A percentile compares a stretch with the other conserved stretches of the same genome.
phyloP scores from a whole-genome alignment of 2,329 filamentous ascomycete species.

The Mariannaea elegans region DNA sequence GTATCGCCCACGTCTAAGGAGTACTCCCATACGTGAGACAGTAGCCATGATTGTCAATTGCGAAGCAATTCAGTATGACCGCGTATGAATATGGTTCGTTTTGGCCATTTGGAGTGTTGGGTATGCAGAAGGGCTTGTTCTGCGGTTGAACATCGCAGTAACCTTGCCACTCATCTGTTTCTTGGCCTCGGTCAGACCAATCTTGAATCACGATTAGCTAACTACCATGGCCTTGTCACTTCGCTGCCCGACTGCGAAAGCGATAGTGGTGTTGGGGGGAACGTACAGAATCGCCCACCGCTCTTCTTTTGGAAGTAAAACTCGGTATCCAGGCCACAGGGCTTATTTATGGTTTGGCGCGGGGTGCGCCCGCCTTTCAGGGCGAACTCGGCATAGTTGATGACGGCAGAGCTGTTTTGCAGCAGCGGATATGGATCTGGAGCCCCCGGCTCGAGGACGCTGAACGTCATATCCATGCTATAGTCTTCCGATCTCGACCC shows the following conservation, averaged over 20 bases:
- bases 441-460: too few species aligned
- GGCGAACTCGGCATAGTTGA: too few species aligned
- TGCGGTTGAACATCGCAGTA: constrained; percentile 1
- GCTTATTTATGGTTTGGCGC: not conserved
- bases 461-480: too few species aligned
- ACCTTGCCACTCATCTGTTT: not conserved
- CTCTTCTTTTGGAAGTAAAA: constrained; percentile 5
- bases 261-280: not conserved
- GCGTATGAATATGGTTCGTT: constrained; percentile 4
- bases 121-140: not conserved
- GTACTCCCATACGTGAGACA: not conserved
- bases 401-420: too few species aligned
- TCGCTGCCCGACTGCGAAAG: too few species aligned
- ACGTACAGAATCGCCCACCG: not conserved
- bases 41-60: constrained; percentile 1
- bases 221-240: not conserved
- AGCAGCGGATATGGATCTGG: too few species aligned
- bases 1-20: not conserved
- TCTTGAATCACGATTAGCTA: not conserved
- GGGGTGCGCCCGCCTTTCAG: too few species aligned
- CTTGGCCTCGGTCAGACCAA: not conserved
- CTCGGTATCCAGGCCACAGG: not conserved
- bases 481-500: too few species aligned
- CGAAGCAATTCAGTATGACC: constrained; percentile 2
- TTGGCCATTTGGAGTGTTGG: not conserved